Conservation (phyloP, 768 basidiomycete genomes). For the Arthromyces matolae region DNA sequence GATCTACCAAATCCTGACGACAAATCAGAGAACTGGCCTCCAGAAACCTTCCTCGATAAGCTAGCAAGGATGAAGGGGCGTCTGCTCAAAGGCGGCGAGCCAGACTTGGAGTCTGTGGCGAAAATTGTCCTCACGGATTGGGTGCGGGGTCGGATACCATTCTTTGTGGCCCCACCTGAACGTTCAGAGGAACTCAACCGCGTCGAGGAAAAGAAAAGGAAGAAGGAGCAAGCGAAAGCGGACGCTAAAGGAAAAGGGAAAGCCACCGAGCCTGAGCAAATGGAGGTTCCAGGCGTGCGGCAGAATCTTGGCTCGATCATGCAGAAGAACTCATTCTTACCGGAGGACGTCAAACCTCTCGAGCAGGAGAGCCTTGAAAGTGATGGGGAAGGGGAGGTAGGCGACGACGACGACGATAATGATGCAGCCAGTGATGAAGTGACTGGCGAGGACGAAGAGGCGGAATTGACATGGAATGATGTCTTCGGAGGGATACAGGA, state of each 20-base stretch:
- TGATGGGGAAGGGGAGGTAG: constrained; percentile 38
- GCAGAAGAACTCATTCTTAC: constrained; percentile 83
- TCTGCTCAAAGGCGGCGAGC: constrained; percentile 90
- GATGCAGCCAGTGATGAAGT: constrained; percentile 40
- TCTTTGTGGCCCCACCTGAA: constrained; percentile 91
- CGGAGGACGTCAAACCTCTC: constrained; percentile 74
- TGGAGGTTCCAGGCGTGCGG: constrained; percentile 59
- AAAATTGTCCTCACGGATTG: constrained; percentile 96
- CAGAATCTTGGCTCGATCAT: constrained; percentile 86
- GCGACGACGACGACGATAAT: constrained; percentile 32
- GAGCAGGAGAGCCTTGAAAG: constrained; percentile 47
- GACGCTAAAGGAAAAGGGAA: constrained; percentile 57
- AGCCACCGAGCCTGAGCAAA: constrained; percentile 32
- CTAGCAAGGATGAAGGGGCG: constrained; percentile 91
- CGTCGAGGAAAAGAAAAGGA: constrained; percentile 54
- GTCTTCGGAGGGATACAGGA: constrained; percentile 64
- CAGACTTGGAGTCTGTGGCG: constrained; percentile 86
- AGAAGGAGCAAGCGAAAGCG: constrained; percentile 36
- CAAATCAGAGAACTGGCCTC: constrained; percentile 52
- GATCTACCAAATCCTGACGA: constrained; percentile 58
- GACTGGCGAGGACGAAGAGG: constrained; percentile 40
- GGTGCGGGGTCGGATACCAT: constrained; percentile 96
- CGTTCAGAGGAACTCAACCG: constrained; percentile 66
- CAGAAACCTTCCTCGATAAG: constrained; percentile 77
- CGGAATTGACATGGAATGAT: constrained; percentile 80